Evolutionary conservation across 352 stramenopile species (phyloP).

Genomic region (Lagenidium sp.): DNA sequence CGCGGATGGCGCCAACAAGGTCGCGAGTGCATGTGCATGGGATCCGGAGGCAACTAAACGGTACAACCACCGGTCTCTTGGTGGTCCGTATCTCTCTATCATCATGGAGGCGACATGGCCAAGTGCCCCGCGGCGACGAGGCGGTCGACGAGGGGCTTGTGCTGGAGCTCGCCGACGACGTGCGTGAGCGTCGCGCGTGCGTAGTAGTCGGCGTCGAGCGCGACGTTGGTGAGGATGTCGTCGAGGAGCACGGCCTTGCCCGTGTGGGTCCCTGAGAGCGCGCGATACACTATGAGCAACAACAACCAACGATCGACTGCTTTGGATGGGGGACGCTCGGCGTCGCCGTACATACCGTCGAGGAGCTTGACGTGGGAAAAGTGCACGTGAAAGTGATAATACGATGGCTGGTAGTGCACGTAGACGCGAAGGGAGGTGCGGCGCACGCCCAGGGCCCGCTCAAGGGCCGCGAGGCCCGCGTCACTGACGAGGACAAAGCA

Average conservation of each 20-base stretch:
- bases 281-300: too few species aligned
- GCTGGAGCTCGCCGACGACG: constrained; percentile 70
- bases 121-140: too few species aligned
- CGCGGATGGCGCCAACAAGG: too few species aligned
- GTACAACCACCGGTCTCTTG: too few species aligned
- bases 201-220: constrained; percentile 54
- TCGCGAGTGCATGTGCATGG: too few species aligned
- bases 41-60: too few species aligned
- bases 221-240: constrained; percentile 80
- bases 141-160: constrained; percentile 60
- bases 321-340: too few species aligned
- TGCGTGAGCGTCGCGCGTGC: constrained; percentile 63
- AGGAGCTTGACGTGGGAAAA: constrained; percentile 83
- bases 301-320: too few species aligned
- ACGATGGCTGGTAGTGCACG: constrained; percentile 85
- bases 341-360: too few species aligned
- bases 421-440: constrained; percentile 65
- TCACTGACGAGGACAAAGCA: constrained; percentile 29
- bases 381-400: constrained; percentile 86
- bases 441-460: constrained; percentile 40
- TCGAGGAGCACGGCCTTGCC: constrained; percentile 80
- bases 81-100: too few species aligned
- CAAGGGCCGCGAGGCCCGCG: constrained; percentile 38
- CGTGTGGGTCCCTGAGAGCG: constrained; percentile 44
- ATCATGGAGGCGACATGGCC: too few species aligned